phyloP scores from a whole-genome alignment of 345 rosid species.

The Eucalyptus polyanthemos region DNA sequence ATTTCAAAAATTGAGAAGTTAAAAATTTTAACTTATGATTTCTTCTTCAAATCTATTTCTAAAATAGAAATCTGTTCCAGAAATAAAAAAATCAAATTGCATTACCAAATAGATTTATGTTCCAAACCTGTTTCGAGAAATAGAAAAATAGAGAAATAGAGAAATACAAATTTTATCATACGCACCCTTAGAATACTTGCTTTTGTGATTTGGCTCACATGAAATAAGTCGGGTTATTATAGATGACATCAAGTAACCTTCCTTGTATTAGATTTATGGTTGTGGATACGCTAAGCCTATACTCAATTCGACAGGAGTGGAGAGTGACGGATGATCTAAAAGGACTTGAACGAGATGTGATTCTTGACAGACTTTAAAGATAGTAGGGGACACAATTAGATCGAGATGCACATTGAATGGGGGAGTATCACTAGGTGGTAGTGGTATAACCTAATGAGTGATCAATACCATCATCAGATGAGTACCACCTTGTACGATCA shows the following conservation, averaged over 20 bases:
- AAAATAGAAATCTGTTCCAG: fast-evolving
- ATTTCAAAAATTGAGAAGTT: too few relatives aligned
- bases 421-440: not conserved
- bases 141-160: too few relatives aligned
- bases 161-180: too few relatives aligned
- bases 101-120: fast-evolving
- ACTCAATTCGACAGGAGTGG: not conserved
- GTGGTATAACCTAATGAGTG: not conserved
- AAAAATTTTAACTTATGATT: fast-evolving
- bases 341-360: not conserved
- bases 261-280: not conserved
- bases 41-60: too few relatives aligned
- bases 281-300: not conserved
- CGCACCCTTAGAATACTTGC: fast-evolving
- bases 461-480: not conserved
- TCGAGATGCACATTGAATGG: not conserved
- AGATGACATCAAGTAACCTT: not conserved
- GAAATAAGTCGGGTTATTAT: not conserved
- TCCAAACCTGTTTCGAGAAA: fast-evolving
- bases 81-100: too few relatives aligned
- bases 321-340: not conserved
- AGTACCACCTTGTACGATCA: not conserved
- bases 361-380: not conserved
- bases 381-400: not conserved
- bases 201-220: not conserved